phyloP scores from a whole-genome alignment of 345 rosid genomes.

The Linum usitatissimum region DNA sequence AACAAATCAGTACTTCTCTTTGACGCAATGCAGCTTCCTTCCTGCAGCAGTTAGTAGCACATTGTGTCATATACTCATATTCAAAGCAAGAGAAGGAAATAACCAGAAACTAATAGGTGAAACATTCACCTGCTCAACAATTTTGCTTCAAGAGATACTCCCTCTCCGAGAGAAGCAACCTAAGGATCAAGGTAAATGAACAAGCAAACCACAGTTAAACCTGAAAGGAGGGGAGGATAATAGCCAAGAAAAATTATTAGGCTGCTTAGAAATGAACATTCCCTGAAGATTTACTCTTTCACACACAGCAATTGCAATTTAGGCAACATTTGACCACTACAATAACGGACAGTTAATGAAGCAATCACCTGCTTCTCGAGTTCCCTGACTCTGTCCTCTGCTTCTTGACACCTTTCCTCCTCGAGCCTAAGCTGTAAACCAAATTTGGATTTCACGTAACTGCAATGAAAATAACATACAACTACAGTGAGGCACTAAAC shows the following conservation, averaged over 20 bases:
- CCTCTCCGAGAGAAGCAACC: conserved; percentile 29
- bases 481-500: neutral
- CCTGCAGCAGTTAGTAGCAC: conserved; percentile 12
- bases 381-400: conserved; percentile 23
- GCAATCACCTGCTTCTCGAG: conserved; percentile 23
- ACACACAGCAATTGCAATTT: neutral
- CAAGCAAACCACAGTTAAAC: conserved; percentile 1
- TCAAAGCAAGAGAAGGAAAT: neutral
- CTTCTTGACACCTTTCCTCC: conserved; percentile 25
- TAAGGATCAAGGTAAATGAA: conserved; percentile 12
- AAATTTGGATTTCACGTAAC: conserved; percentile 1
- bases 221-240: neutral
- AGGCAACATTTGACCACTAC: neutral
- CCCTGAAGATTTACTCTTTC: neutral
- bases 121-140: conserved; percentile 19
- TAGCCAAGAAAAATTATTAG: neutral
- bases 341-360: neutral
- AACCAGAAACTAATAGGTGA: conserved; percentile 4
- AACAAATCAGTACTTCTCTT: conserved; percentile 21
- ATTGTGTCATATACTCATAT: neutral
- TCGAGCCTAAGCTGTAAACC: conserved; percentile 22
- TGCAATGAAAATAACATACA: neutral
- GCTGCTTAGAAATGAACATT: too few relatives aligned
- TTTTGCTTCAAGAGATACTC: conserved; percentile 28
- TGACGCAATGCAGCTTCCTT: conserved; percentile 27